Evolutionary conservation across 2,329 filamentous ascomycete species (phyloP), one percentile per base, ranked within the genome.

Genomic region (Microdochium paspali): DNA sequence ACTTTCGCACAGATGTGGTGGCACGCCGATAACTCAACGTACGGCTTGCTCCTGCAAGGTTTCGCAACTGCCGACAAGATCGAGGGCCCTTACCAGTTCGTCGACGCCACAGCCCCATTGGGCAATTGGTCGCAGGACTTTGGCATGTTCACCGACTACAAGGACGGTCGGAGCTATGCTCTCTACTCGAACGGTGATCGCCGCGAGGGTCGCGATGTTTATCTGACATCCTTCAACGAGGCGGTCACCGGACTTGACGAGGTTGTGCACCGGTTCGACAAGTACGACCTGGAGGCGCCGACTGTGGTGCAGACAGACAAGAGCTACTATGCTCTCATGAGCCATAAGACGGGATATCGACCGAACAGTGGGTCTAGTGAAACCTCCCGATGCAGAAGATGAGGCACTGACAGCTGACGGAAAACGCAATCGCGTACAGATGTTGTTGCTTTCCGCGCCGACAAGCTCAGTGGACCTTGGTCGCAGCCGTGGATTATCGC

Each of bases 51-150:
- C 0, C 67, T 80, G 0, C 77, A 81, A 59, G 77, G 77, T 0
- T 64, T 79, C 28, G 77, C 77, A 3, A 71, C 70, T 1, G 68
- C 76, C 0, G 70, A 76, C 47, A 71, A 67, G 24, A 72, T 77
- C 47, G 66, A 64, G 0, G 77, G 77, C 0, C 77, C 77, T 0
- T 80, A 80, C 56, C 67, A 56, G 2, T 80, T 79, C 49, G 64
- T 77, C 13, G 67, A 74, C 35, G 78, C 75, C 1, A 73, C 70
- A 0, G 63, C 70, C 0, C 78, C 78, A 0, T 68, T 81, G 0
- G 77, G 77, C 2, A 82, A 81, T 58, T 81, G 77, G 78, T 79
- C 74, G 0, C 78, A 82, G 52, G 78, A 82, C 47, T 82, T 79
- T 43, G 78, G 78, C 10, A 64, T 80, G 21, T 81, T 82, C 51